Evolutionary conservation across 495 filamentous ascomycete species (phyloP).

Genomic region (Tetracladium marchalianum): DNA sequence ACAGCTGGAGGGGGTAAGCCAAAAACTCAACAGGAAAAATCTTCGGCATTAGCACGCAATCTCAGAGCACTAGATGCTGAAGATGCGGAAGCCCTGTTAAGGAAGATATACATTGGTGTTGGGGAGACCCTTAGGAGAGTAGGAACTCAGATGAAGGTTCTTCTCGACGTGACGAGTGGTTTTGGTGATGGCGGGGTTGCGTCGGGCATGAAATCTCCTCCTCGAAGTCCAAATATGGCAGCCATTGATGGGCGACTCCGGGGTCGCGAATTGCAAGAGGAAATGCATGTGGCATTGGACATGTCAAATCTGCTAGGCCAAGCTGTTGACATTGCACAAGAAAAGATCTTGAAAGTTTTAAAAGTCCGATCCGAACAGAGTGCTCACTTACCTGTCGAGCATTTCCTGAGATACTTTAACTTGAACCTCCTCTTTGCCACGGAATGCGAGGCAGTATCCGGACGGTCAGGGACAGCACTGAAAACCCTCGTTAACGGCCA

Average conservation of each 20-base stretch:
- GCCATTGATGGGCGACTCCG: constrained; percentile 13
- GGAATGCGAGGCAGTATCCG: constrained; percentile 93
- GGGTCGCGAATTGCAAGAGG: constrained; percentile 51
- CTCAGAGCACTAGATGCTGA: constrained; percentile 73
- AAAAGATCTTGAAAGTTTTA: constrained; percentile 83
- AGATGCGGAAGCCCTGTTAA: constrained; percentile 78
- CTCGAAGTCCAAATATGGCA: constrained; percentile 22
- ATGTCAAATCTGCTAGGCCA: constrained; percentile 91
- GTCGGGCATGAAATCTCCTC: constrained; percentile 31
- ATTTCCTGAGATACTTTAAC: constrained; percentile 85
- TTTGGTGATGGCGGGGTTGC: constrained; percentile 25
- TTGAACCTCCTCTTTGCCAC: constrained; percentile 92
- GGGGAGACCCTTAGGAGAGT: constrained; percentile 79
- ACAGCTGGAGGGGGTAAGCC: constrained; percentile 62
- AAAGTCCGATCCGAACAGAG: constrained; percentile 86
- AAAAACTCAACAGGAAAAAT: constrained; percentile 77
- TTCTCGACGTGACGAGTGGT: constrained; percentile 89
- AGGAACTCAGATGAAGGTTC: constrained; percentile 82
- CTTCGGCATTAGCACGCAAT: constrained; percentile 81
- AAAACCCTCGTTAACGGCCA: constrained; percentile 87
- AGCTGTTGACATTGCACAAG: constrained; percentile 85
- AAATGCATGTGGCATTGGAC: constrained; percentile 76
- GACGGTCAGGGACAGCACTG: constrained; percentile 70
- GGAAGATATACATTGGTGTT: constrained; percentile 73
- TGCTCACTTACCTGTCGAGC: constrained; percentile 56